phyloP scores from a whole-genome alignment of 345 rosid genomes.

The Eutrema japonicum region DNA sequence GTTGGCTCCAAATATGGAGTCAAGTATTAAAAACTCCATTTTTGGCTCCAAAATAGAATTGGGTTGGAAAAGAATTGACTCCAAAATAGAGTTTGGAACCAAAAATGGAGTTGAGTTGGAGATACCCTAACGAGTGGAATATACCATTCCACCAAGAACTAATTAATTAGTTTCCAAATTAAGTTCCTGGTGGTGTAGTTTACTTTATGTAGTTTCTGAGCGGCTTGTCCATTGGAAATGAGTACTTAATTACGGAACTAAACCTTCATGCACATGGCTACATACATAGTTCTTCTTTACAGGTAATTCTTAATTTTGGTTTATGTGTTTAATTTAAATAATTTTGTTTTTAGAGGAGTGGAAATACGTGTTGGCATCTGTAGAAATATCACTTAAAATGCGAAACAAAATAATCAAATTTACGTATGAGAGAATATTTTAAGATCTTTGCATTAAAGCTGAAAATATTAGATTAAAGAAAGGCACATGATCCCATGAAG shows the following conservation, averaged over 20 bases:
- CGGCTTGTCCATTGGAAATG: constrained; percentile 22
- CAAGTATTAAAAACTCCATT: too few relatives aligned
- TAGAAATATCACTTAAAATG: constrained; percentile 28
- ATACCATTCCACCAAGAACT: neutral
- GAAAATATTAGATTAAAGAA: constrained; percentile 37
- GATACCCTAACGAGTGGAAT: neutral
- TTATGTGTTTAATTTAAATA: constrained; percentile 6
- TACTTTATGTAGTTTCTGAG: neutral
- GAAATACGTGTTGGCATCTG: constrained; percentile 41
- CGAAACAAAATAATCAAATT: constrained; percentile 12
- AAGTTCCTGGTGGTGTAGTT: constrained; percentile 6
- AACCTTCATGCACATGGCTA: constrained; percentile 45
- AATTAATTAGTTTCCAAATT: constrained; percentile 11
- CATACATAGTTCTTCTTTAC: constrained; percentile 44
- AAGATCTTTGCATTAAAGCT: constrained; percentile 3
- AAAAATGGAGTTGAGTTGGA: too few relatives aligned
- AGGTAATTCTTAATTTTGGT: constrained; percentile 33
- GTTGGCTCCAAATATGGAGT: too few relatives aligned
- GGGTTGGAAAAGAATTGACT: too few relatives aligned
- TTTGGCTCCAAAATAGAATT: too few relatives aligned
- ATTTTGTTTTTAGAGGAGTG: constrained; percentile 26
- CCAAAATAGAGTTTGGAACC: too few relatives aligned
- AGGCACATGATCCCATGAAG: constrained; percentile 58
- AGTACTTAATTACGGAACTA: constrained; percentile 35
- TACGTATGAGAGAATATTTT: constrained; percentile 18